Base-by-base conservation (phyloP, 768 basidiomycete species). In the Kwoniella sp. region DNA sequence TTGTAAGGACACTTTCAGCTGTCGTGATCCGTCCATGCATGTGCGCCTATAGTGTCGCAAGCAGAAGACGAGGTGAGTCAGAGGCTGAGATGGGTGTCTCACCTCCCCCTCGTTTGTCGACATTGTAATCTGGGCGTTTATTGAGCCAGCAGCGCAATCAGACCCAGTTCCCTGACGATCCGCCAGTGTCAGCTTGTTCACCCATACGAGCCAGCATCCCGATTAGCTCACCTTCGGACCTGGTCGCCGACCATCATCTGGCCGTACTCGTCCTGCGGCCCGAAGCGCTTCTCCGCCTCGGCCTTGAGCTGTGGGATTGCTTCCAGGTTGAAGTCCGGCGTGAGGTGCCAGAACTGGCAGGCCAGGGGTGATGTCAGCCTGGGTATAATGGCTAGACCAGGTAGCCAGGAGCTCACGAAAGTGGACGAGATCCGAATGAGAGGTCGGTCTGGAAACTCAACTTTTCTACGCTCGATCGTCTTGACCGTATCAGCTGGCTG, bases 381-480 rank as follows among this genome's bases (percentile, higher is more conserved):
- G 17, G 15, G 8, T 15, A 32, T 32, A 15, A 32, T 32, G 9
- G 15, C 31, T 8, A 39, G 9, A 22, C 8, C 19, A 29, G n/a
- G n/a, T n/a, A n/a, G n/a, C n/a, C n/a, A n/a, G n/a, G n/a, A n/a
- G n/a, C 71, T 48, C 41, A 75, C 73, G 74, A 92, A 91, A 0
- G 91, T 96, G 1, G 89, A 92, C 2, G 90, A 92, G 59, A 98
- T 91, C n/a, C 92, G 85, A 60, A 92, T 88, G 29, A 86, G 77
- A 11, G 92, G 92, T n/a, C 92, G 83, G 47, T 82, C 79, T 2
- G 89, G 84, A 53, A 76, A 78, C 53, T 80, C 77, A 10, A 60
- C 58, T 60, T 79, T 84, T 34, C 86, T 80, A 83, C 14, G 81
- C 78, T 86, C 89, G 32, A 31, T 48, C 6, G 19, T 19, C 46